Evolutionary conservation across 768 basidiomycete genomes (phyloP).

Genomic region (Suillus lakei): DNA sequence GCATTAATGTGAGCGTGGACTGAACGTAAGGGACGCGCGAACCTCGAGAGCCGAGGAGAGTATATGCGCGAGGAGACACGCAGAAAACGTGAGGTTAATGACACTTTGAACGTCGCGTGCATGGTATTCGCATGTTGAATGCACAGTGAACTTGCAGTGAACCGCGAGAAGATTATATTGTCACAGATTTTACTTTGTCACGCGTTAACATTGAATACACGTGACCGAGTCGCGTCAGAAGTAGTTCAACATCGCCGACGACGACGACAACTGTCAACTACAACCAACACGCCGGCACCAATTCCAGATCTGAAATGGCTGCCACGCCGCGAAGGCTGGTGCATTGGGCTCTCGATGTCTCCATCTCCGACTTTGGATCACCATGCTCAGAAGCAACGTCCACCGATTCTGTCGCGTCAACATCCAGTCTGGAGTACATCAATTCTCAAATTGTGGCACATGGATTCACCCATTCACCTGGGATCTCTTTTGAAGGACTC

Average conservation of each 20-base stretch:
- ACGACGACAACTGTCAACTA: not conserved
- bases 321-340: constrained; percentile 51
- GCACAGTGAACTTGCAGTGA: no score
- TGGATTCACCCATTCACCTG: constrained; percentile 69
- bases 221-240: constrained; percentile 32
- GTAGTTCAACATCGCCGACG: constrained; percentile 6
- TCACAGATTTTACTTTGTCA: not conserved
- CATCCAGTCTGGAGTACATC: constrained; percentile 74
- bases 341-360: constrained; percentile 56
- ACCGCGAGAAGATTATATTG: no score
- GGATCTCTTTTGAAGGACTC: constrained; percentile 70
- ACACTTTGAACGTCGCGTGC: not conserved
- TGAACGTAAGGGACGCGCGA: no score
- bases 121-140: no score
- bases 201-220: constrained; percentile 18
- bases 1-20: no score
- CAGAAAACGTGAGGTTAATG: not conserved
- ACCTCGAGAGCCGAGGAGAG: not conserved
- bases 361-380: constrained; percentile 46
- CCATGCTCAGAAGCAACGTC: constrained; percentile 48
- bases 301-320: constrained; percentile 16
- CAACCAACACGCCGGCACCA: not conserved
- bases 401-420: constrained; percentile 50
- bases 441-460: constrained; percentile 85
- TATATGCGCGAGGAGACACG: not conserved